phyloP scores from a whole-genome alignment of 1,139 yeast species.

The Yamadazyma blattariae region DNA sequence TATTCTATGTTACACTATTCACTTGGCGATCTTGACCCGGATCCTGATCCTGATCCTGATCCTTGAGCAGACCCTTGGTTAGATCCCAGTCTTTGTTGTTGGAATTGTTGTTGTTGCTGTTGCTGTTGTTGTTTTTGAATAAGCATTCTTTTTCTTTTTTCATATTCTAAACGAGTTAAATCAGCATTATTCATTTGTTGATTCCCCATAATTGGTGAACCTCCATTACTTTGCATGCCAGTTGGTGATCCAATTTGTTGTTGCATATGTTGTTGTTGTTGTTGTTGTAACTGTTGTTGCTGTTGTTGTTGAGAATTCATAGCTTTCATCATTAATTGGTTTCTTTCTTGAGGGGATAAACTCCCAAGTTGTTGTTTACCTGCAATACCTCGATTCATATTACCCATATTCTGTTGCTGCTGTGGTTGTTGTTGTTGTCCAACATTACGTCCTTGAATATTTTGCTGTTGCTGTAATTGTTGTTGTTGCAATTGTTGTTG shows the following conservation, averaged over 20 bases:
- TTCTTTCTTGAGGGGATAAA: constrained; percentile 36
- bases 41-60: neutral
- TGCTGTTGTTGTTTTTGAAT: constrained; percentile 24
- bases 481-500: constrained; percentile 22
- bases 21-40: neutral
- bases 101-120: constrained; percentile 11
- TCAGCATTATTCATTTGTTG: constrained; percentile 18
- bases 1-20: neutral
- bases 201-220: constrained; percentile 14
- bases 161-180: constrained; percentile 27
- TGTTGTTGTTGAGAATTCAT: constrained; percentile 33
- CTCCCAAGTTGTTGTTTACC: constrained; percentile 27
- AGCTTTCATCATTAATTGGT: constrained; percentile 36
- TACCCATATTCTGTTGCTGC: constrained; percentile 18
- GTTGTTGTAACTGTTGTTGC: constrained; percentile 24
- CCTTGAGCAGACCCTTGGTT: constrained; percentile 6
- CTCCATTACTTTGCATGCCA: constrained; percentile 11
- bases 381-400: constrained; percentile 4
- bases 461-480: constrained; percentile 25
- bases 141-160: constrained; percentile 25
- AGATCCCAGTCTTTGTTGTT: constrained; percentile 8
- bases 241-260: constrained; percentile 12
- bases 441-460: too few species aligned
- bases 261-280: constrained; percentile 15
- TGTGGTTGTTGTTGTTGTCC: constrained; percentile 29